phyloP scores from a whole-genome alignment of 441 rosid species.

The Croton laevigatus region DNA sequence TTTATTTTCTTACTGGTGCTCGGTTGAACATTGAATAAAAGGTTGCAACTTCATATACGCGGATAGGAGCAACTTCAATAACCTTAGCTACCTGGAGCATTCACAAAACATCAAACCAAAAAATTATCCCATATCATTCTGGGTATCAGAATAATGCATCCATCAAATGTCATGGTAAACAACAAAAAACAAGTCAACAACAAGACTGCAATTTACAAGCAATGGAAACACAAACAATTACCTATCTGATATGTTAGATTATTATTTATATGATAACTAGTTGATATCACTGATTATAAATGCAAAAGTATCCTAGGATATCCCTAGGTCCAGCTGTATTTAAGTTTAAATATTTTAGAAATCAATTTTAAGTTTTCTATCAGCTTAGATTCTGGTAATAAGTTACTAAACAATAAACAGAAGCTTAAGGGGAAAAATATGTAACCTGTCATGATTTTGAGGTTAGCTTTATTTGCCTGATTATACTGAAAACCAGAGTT shows the following conservation, averaged over 20 bases:
- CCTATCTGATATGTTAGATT: not conserved
- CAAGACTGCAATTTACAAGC: not conserved
- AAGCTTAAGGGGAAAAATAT: no score
- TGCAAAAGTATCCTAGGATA: not conserved
- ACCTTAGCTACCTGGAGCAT: conserved; percentile 78
- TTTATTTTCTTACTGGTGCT: conserved; percentile 54
- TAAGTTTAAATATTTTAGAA: no score
- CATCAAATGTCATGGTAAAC: not conserved
- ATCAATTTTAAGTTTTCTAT: no score
- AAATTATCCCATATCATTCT: not conserved
- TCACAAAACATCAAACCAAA: conserved; percentile 11
- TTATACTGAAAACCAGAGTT: no score
- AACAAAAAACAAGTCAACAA: not conserved
- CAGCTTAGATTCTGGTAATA: no score
- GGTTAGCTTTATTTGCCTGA: no score
- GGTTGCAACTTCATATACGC: conserved; percentile 95
- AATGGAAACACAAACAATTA: not conserved
- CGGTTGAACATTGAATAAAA: conserved; percentile 99
- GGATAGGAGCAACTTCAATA: conserved; percentile 91
- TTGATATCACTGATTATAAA: no score
- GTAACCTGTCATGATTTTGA: no score
- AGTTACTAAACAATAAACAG: no score
- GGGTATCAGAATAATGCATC: no score
- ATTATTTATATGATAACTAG: not conserved
- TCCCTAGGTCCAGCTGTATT: not conserved